These are phyloP conservation scores for Suillus plorans DNA, from an alignment of 768 basidiomycete species.

Conservation along the genomic window DNA sequence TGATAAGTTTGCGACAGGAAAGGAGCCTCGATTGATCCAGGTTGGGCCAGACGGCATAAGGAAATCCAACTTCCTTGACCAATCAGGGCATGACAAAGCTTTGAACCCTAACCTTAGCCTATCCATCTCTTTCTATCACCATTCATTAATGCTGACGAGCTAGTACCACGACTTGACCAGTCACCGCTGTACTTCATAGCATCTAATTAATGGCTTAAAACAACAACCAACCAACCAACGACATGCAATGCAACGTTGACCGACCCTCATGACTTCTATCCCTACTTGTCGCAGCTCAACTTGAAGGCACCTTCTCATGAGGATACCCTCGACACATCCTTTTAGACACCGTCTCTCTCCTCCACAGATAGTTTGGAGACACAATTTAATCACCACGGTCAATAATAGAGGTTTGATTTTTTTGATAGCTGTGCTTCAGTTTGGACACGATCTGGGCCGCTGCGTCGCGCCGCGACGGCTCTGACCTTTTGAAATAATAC, in stretches of 20 bases:
- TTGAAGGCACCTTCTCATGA: not conserved
- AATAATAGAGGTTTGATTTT: not conserved
- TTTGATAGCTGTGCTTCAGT: not conserved
- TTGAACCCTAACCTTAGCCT: not conserved
- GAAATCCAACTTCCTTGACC: too few species aligned
- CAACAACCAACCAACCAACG: not conserved
- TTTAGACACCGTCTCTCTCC: not conserved
- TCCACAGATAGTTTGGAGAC: not conserved
- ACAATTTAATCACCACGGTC: not conserved
- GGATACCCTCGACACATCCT: not conserved
- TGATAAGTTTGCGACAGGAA: slow-evolving; percentile 19
- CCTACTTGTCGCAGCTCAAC: not conserved
- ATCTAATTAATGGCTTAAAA: not conserved
- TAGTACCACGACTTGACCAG: too few species aligned
- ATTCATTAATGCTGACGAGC: too few species aligned
- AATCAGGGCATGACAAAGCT: not conserved
- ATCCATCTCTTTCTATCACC: too few species aligned
- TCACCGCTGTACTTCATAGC: too few species aligned
- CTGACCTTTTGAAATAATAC: not conserved
- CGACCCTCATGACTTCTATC: not conserved
- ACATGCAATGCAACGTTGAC: too few species aligned
- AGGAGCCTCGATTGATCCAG: not conserved
- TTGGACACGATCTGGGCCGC: not conserved
- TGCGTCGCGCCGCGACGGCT: not conserved
- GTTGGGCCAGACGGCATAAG: not conserved